Conservation (phyloP, 495 filamentous ascomycete species). For the Aspergillus homomorphus region DNA sequence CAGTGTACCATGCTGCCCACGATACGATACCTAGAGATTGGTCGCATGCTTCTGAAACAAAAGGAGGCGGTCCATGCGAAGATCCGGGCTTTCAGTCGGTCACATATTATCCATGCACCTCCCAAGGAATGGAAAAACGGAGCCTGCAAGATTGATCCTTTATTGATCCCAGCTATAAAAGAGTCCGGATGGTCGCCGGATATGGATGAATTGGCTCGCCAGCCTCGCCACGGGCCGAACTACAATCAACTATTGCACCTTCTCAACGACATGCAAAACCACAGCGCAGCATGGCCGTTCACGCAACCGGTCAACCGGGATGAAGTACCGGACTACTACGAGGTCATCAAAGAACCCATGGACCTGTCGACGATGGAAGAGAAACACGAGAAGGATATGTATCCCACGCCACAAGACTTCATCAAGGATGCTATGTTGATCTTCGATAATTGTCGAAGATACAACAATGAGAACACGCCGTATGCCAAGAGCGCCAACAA, state of each 20-base stretch:
- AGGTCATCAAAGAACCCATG: slow-evolving; percentile 98
- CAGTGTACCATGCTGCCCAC: slow-evolving; percentile 96
- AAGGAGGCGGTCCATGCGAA: slow-evolving; percentile 93
- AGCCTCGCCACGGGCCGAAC: slow-evolving; percentile 96
- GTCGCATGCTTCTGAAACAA: slow-evolving; percentile 95
- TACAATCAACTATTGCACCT: slow-evolving; percentile 90
- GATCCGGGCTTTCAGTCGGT: slow-evolving; percentile 86
- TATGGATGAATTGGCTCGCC: slow-evolving; percentile 95
- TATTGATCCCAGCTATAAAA: slow-evolving; percentile 77
- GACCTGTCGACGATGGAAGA: slow-evolving; percentile 94
- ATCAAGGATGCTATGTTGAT: slow-evolving; percentile 86
- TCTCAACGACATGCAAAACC: slow-evolving; percentile 93
- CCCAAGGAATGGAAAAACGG: slow-evolving; percentile 82
- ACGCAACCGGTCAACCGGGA: slow-evolving; percentile 90
- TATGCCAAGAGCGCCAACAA: slow-evolving; percentile 96
- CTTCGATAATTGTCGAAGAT: slow-evolving; percentile 91
- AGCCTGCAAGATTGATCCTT: slow-evolving; percentile 67
- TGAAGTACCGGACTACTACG: slow-evolving; percentile 95
- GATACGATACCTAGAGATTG: slow-evolving; percentile 88
- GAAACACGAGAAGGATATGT: slow-evolving; percentile 91
- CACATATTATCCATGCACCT: slow-evolving; percentile 80
- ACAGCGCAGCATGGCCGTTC: slow-evolving; percentile 90
- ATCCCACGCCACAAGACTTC: slow-evolving; percentile 89
- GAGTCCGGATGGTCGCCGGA: slow-evolving; percentile 92
- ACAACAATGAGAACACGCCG: slow-evolving; percentile 92